Evolutionary conservation across 306 rosid genomes (phyloP), one percentile per base, ranked within the genome.

Genomic region (Biancaea sappan): DNA sequence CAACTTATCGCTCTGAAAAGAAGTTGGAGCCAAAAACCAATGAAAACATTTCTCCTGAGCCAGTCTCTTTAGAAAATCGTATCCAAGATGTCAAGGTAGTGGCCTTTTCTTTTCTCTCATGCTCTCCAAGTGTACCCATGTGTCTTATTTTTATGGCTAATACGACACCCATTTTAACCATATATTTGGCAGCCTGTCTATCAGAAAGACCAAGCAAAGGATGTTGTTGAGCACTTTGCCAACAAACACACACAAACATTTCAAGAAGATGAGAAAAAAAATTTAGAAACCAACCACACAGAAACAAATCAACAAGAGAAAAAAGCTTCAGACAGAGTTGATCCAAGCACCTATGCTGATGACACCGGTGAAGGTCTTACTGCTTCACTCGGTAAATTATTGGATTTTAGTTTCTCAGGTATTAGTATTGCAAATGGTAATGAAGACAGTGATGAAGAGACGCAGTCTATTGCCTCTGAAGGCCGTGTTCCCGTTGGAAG

Each of bases 401-500:
- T 66, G 34, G 76, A 77, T 81, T 86, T 84, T 75, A 86, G 85
- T 76, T 81, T 89, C 81, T 69, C 86, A 19, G 68, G 68, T 62
- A 21, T 71, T 25, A 70, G 48, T 62, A 11, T 71, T 21, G 65
- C 80, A 6, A 44, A 16, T 0, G 67, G 60, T 26, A 71, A 50
- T 24, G 90, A 79, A 61, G 89, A 74, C 31, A 80, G 84, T 3
- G 87, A 77, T 0, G 94, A 41, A 24, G 98, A 93, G 56, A 41
- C 44, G 1, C 72, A 41, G 26, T 87, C 96, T 4, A 51, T 77
- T 22, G 31, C 48, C 24, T 91, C 97, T 18, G 97, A 93, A 63
- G 8, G 79, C 15, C 87, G 90, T 26, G 75, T 94, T 50, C 67
- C 88, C 1, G 88, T 94, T 37, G 97, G 96, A 79, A 84, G 63